Conservation (phyloP, 768 basidiomycete species). For the Megacollybia marginata region DNA sequence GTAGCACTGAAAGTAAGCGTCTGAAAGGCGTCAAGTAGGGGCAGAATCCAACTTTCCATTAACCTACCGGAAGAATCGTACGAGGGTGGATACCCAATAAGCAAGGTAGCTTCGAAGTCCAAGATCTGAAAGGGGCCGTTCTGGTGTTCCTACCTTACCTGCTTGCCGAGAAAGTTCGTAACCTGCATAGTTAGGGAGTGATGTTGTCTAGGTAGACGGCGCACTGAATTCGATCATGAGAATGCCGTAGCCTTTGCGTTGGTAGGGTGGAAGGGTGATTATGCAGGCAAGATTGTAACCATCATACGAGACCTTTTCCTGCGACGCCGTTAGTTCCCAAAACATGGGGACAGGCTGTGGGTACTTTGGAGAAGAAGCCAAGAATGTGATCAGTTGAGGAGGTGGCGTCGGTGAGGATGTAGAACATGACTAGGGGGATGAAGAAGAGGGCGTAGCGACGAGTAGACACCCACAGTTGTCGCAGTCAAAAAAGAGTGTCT, state of each 20-base stretch:
- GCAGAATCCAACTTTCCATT: slow-evolving; percentile 1
- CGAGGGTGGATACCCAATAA: slow-evolving; percentile 77
- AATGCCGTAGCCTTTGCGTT: slow-evolving; percentile 85
- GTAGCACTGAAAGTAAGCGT: slow-evolving; percentile 55
- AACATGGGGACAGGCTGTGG: neutral
- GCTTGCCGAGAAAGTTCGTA: slow-evolving; percentile 84
- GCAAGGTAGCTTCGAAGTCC: slow-evolving; percentile 87
- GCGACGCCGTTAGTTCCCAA: slow-evolving; percentile 1
- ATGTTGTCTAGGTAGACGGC: slow-evolving; percentile 19
- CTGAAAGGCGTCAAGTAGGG: slow-evolving; percentile 15
- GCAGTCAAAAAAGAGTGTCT: slow-evolving; percentile 88
- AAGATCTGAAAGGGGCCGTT: slow-evolving; percentile 90
- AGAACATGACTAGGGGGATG: slow-evolving; percentile 65
- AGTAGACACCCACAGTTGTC: slow-evolving; percentile 62
- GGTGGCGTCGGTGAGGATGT: slow-evolving; percentile 82
- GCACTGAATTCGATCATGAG: slow-evolving; percentile 97
- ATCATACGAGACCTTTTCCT: slow-evolving; percentile 95
- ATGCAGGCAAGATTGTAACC: slow-evolving; percentile 98
- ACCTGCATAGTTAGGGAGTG: slow-evolving; percentile 37
- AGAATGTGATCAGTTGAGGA: slow-evolving; percentile 76
- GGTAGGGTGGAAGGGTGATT: slow-evolving; percentile 89
- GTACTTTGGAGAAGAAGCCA: slow-evolving; percentile 65
- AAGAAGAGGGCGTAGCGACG: slow-evolving; percentile 2
- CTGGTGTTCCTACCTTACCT: slow-evolving; percentile 83
- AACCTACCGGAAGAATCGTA: slow-evolving; percentile 73